Conservation (phyloP, 2,329 filamentous ascomycete species). For the Paracorniculantispora psalliotae region DNA sequence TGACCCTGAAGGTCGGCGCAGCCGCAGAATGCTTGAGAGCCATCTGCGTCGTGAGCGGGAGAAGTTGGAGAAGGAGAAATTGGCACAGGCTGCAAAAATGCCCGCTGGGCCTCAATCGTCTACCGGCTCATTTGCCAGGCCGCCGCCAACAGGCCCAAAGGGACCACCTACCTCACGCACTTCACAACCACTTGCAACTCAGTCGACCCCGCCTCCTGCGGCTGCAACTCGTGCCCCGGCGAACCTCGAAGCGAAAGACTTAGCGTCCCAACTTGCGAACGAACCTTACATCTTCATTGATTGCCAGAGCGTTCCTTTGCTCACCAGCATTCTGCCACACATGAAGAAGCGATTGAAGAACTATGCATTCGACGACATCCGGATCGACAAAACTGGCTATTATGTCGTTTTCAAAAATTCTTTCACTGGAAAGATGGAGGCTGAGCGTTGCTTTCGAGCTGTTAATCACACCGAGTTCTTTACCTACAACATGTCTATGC, state of each 20-base stretch:
- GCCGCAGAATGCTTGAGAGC: conserved; percentile 70
- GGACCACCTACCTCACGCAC: conserved; percentile 52
- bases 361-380: conserved; percentile 75
- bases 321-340: conserved; percentile 80
- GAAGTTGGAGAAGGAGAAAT: conserved; percentile 43
- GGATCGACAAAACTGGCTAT: conserved; percentile 81
- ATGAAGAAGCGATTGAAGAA: conserved; percentile 84
- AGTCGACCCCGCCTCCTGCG: conserved; percentile 29
- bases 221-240: conserved; percentile 31
- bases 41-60: conserved; percentile 65
- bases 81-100: conserved; percentile 28
- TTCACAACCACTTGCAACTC: conserved; percentile 38
- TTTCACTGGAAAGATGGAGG: conserved; percentile 69
- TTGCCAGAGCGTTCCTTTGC: conserved; percentile 80
- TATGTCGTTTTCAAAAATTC: conserved; percentile 87
- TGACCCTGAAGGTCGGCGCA: conserved; percentile 82
- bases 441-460: conserved; percentile 70
- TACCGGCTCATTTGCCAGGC: conserved; percentile 31
- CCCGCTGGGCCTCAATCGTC: conserved; percentile 35
- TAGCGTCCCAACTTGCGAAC: conserved; percentile 65
- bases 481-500: conserved; percentile 88
- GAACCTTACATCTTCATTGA: conserved; percentile 89
- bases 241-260: conserved; percentile 59
- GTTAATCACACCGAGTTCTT: conserved; percentile 83
- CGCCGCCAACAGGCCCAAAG: conserved; percentile 81